A percentile compares a stretch with the other conserved stretches of the same genome.
These are phyloP conservation scores for Fusarium cicatricum DNA, from an alignment of 2,329 filamentous ascomycete genomes.

Conservation along the genomic window DNA sequence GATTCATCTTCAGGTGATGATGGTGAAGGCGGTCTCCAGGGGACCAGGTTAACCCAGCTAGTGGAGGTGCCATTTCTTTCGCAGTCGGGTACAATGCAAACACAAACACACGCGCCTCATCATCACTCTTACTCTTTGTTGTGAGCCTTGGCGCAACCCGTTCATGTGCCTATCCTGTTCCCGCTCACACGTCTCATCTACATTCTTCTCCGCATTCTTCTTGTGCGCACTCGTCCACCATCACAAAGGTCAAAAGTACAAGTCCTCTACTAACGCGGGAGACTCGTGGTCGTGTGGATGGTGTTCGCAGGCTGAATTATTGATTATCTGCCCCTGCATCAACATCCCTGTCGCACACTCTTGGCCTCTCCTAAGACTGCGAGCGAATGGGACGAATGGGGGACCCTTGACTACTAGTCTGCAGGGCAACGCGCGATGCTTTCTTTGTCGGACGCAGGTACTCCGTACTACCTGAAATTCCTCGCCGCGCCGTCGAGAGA, in stretches of 20 bases:
- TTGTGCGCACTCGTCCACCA: not conserved
- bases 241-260: not conserved
- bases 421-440: conserved; percentile 19
- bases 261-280: not conserved
- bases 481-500: conserved; percentile 28
- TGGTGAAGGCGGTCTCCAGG: conserved; percentile 24
- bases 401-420: conserved; percentile 11
- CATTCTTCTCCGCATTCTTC: conserved; percentile 28
- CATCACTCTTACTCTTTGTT: not conserved
- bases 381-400: conserved; percentile 12
- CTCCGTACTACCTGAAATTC: conserved; percentile 30
- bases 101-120: conserved; percentile 13
- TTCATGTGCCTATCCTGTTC: conserved; percentile 23
- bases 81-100: conserved; percentile 17
- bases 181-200: conserved; percentile 33
- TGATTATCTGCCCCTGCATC: conserved; percentile 38
- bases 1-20: conserved; percentile 37
- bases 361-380: conserved; percentile 14
- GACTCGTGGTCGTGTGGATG: conserved; percentile 4
- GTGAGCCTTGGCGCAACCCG: conserved; percentile 11
- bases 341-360: conserved; percentile 32
- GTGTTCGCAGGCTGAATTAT: conserved; percentile 17
- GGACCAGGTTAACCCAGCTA: conserved; percentile 5
- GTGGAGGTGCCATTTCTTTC: too few relatives aligned
- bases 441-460: conserved; percentile 22